Evolutionary conservation across 2,329 filamentous ascomycete species (phyloP).

Genomic region (Aspergillus sp.): DNA sequence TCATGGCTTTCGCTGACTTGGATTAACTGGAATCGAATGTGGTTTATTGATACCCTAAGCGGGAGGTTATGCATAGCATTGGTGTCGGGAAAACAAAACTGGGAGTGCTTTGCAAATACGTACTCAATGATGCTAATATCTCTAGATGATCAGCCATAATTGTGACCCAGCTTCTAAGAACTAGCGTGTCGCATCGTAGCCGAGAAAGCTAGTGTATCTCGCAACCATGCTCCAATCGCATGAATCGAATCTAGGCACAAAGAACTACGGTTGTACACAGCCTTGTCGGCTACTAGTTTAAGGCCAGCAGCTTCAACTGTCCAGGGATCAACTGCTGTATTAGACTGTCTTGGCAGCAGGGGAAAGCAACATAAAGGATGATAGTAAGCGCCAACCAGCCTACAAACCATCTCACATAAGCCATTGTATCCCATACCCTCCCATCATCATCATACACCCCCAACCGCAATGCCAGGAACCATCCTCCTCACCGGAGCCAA

Average conservation of each 20-base stretch:
- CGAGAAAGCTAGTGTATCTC: no score
- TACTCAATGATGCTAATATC: neutral
- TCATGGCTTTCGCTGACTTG: constrained; percentile 47
- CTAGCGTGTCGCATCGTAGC: no score
- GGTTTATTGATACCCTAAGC: constrained; percentile 17
- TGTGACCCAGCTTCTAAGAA: neutral
- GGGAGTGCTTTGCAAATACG: neutral
- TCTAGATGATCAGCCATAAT: neutral
- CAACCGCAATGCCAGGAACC: constrained; percentile 4
- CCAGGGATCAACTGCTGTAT: neutral
- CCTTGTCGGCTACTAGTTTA: neutral
- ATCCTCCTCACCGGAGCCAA: constrained; percentile 10
- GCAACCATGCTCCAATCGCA: neutral
- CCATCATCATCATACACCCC: neutral
- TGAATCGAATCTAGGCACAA: neutral
- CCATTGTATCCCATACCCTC: neutral
- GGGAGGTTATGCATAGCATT: constrained; percentile 3
- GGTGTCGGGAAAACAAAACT: neutral
- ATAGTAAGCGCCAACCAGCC: neutral
- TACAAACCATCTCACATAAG: no score
- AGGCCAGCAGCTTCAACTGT: neutral
- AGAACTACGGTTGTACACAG: neutral
- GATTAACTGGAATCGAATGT: constrained; percentile 34
- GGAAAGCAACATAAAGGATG: neutral
- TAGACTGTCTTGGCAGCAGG: neutral